phyloP scores from a whole-genome alignment of 176 grass and related monocot species.

The Poa annua region DNA sequence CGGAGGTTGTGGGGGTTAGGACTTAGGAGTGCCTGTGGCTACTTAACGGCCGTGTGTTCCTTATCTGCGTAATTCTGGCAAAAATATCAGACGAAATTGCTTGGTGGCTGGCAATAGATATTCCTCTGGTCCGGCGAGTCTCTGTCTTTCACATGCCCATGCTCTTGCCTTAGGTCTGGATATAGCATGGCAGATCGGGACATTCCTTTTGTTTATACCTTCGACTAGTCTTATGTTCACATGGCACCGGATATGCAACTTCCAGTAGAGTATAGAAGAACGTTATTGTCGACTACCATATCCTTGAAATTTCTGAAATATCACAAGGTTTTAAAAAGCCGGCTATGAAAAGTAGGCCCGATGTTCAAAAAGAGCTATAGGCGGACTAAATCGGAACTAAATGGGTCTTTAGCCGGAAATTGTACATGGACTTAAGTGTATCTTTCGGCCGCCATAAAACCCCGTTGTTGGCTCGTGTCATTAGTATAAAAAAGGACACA shows the following conservation, averaged over 20 bases:
- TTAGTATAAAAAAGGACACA: no score
- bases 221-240: not conserved
- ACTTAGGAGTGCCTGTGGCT: not conserved
- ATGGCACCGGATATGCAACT: not conserved
- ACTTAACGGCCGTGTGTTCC: conserved; percentile 21
- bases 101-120: not conserved
- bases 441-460: no score
- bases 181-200: no score
- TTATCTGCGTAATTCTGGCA: not conserved
- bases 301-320: not conserved
- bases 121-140: not conserved
- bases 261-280: not conserved
- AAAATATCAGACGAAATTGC: not conserved
- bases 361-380: no score
- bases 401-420: no score
- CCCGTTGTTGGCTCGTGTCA: no score
- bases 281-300: not conserved
- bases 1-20: not conserved
- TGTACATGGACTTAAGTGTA: no score
- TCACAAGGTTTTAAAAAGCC: no score
- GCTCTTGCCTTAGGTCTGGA: not conserved
- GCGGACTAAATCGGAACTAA: no score
- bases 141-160: not conserved
- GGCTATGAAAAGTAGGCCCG: no score
- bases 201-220: not conserved